Evolutionary conservation across 768 basidiomycete species (phyloP), one percentile per base, ranked within the genome.

Genomic region (Boletus reticulatus): DNA sequence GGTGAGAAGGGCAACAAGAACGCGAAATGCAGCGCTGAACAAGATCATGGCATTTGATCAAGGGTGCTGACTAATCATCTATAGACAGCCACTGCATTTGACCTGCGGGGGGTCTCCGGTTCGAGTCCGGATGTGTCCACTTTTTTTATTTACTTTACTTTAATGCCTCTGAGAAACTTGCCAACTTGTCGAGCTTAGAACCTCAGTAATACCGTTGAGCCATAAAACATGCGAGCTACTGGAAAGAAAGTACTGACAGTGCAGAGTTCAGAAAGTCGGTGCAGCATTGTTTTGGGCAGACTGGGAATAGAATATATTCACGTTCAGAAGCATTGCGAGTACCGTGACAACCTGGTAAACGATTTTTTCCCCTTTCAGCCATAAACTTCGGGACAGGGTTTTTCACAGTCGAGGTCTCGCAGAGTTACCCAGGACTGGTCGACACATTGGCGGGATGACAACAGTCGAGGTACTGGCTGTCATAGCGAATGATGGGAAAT

Each of bases 1-100:
- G 0, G 92, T 94, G 39, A 75, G 72, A 32, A 95, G 67, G 0
- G 92, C 87, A 43, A 91, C 75, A 9, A 74, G 55, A 48, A 89
- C 69, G 44, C 90, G 84, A 59, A 84, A 64, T 20, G 63, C 51
- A 31, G 86, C 53, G n/a, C 81, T 76, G 49, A 79, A 56, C 36
- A 66, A 17, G 41, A 69, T 60, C 57, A 55, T 45, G 12, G 14
- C 41, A 37, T 43, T 29, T 8, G 17, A 13, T 14, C 13, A 20
- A 19, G 10, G 14, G n/a, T 17, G 11, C 7, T 3, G 9, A 11
- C 13, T 12, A 6, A 14, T 42, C 5, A 48, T 52, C 43, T 47
- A 48, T 38, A 16, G n/a, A n/a, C n/a, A n/a, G n/a, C n/a, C n/a
- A n/a, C n/a, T n/a, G n/a, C n/a, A n/a, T n/a, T n/a, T n/a, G 27